Evolutionary conservation across 345 rosid genomes (phyloP), one percentile per base, ranked within the genome.

Genomic region (Brassica incana): DNA sequence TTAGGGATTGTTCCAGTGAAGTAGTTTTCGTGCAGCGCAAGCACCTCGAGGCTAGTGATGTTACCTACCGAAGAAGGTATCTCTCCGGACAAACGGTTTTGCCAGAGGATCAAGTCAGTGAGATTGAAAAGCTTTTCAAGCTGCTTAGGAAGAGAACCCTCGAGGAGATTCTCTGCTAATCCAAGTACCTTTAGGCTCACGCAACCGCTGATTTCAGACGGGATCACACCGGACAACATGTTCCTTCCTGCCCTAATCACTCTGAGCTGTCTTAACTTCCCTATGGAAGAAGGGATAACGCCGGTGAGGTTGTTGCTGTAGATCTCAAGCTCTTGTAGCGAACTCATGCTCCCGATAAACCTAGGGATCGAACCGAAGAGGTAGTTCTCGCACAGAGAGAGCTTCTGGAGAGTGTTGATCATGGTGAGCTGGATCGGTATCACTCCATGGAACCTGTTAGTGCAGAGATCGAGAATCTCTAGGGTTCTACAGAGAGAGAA

Each of bases 231-330:
- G 3, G 94, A 89, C 52, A 92, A 82, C 4, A 62, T 74, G 45
- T 92, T 92, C 72, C 84, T 82, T 20, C 94, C 97, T 60, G 95
- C 97, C 66, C 92, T 86, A 14, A 92, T 80, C 4, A 88, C 84
- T 77, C 77, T 69, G 61, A 90, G 86, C 76, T 82, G 83, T 83
- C 80, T 87, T 72, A 90, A 74, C 50, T 82, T 85, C 66, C 89
- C 85, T 2, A 81, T 82, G 2, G 90, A 85, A 18, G 71, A 58
- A 64, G 97, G 96, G 71, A 92, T 85, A 3, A 85, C 76, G 15
- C 96, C 90, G 2, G 93, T 89, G 77, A 92, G 80, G 77, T 88
- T 92, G 81, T 91, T 92, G 65, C 90, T 86, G 62, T 89, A 91
- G 72, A 88, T 83, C 75, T 83, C 94, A 69, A 92, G 86, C 83